Conservation (phyloP, 2,329 filamentous ascomycete species). For the Geosmithia flava region DNA sequence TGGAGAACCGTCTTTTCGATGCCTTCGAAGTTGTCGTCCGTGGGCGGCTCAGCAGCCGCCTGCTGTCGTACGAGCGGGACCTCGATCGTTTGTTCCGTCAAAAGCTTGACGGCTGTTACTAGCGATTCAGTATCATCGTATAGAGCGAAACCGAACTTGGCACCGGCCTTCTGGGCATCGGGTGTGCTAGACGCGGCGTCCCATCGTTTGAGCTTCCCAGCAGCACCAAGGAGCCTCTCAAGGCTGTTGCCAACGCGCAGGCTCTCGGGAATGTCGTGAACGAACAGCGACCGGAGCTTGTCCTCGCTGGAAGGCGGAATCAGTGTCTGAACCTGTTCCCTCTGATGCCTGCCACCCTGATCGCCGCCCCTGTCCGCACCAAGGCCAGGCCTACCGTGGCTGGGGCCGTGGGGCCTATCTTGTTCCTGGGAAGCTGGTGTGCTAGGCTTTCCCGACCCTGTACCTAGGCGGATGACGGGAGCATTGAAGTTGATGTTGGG, state of each 20-base stretch:
- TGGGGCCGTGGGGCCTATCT: conserved; percentile 19
- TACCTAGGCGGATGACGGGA: conserved; percentile 87
- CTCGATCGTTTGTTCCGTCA: conserved; percentile 70
- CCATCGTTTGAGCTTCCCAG: conserved; percentile 74
- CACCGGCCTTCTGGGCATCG: conserved; percentile 57
- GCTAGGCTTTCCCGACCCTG: conserved; percentile 53
- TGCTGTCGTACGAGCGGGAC: conserved; percentile 70
- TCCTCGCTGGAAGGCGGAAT: conserved; percentile 82
- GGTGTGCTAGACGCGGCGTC: conserved; percentile 53
- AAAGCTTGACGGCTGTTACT: conserved; percentile 70
- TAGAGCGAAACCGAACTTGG: conserved; percentile 89
- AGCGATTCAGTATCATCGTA: conserved; percentile 88
- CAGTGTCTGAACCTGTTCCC: conserved; percentile 59
- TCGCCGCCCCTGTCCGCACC: conserved; percentile 57
- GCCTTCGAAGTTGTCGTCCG: conserved; percentile 33
- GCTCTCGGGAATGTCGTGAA: conserved; percentile 75
- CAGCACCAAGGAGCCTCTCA: conserved; percentile 65
- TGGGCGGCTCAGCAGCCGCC: conserved; percentile 28
- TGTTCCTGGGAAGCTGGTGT: conserved; percentile 27
- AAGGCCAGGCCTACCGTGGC: conserved; percentile 31
- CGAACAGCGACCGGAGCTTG: conserved; percentile 80
- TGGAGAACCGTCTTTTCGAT: conserved; percentile 61
- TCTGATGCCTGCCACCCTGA: conserved; percentile 46
- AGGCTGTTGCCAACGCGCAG: conserved; percentile 65
- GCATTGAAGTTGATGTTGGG: conserved; percentile 98